phyloP scores from a whole-genome alignment of 2,329 filamentous ascomycete genomes.

The Sarocladium brachiariae region DNA sequence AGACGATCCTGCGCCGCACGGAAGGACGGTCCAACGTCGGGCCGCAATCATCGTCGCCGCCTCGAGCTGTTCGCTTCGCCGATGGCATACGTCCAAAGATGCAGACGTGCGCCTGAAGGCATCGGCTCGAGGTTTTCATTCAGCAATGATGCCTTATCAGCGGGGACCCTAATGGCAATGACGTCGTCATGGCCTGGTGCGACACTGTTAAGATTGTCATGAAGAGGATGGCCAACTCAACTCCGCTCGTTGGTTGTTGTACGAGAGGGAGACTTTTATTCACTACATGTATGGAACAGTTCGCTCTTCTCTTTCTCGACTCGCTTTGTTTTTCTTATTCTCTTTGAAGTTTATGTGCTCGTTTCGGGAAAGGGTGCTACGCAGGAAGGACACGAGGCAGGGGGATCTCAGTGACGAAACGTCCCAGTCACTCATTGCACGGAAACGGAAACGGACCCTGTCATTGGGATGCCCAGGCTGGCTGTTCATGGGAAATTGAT shows the following conservation, averaged over 20 bases:
- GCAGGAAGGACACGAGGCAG: not conserved
- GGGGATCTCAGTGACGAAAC: conserved; percentile 3
- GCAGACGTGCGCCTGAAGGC: conserved; percentile 30
- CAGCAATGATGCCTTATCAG: not conserved
- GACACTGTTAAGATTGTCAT: not conserved
- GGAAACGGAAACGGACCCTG: not conserved
- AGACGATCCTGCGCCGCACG: conserved; percentile 38
- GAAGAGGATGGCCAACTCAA: conserved; percentile 5
- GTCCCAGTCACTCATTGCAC: not conserved
- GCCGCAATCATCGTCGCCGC: conserved; percentile 29
- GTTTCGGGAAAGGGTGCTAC: not conserved
- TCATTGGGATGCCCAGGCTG: not conserved
- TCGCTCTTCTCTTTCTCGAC: not conserved
- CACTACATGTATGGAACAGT: conserved; percentile 8
- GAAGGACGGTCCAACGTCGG: conserved; percentile 27
- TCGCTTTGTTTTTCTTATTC: not conserved
- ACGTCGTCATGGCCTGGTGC: too few species aligned
- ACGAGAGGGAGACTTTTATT: not conserved
- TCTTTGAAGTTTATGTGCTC: too few species aligned
- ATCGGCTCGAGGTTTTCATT: not conserved
- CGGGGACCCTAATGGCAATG: too few species aligned
- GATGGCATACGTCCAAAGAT: conserved; percentile 31
- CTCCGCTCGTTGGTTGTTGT: conserved; percentile 8
- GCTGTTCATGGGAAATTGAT: not conserved
- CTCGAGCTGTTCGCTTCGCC: conserved; percentile 35